Evolutionary conservation across 2,329 filamentous ascomycete species (phyloP).

Genomic region (Fusarium pseudocircinatum): DNA sequence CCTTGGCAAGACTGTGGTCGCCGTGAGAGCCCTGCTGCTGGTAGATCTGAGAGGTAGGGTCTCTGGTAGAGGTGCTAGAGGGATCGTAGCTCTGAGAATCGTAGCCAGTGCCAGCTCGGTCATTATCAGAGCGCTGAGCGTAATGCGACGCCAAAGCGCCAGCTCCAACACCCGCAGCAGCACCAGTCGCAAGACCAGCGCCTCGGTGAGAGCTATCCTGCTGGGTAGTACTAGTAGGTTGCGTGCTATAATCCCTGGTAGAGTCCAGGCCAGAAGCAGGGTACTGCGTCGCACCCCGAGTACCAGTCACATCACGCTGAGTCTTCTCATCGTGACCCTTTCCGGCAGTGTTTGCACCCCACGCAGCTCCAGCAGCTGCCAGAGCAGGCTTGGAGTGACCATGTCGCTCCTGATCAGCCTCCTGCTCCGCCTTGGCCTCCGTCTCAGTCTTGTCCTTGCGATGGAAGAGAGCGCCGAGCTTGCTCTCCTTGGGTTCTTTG

Average conservation of each 20-base stretch:
- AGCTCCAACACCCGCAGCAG: constrained; percentile 8
- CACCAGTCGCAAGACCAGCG: not conserved
- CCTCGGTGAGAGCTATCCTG: not conserved
- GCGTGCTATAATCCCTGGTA: not conserved
- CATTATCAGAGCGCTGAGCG: not conserved
- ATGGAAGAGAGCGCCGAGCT: constrained; percentile 19
- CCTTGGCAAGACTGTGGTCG: not conserved
- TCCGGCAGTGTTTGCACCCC: constrained; percentile 19
- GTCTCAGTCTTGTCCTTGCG: constrained; percentile 12
- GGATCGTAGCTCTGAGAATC: not conserved
- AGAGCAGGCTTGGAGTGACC: constrained; percentile 21
- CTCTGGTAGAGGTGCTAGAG: not conserved
- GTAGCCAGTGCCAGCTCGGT: not conserved
- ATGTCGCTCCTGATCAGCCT: not conserved
- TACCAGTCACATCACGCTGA: not conserved
- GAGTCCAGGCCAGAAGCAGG: constrained; percentile 6
- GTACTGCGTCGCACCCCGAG: not conserved
- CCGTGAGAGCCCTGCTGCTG: not conserved
- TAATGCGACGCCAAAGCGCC: constrained; percentile 6
- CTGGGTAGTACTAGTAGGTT: not conserved
- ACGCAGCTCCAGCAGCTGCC: constrained; percentile 21
- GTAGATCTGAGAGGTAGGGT: not conserved
- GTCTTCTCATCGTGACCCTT: constrained; percentile 5
- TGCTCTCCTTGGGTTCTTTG: constrained; percentile 16
- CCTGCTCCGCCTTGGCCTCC: not conserved